Percentiles rank a stretch among this genome's conserved stretches.
These are phyloP conservation scores for Gleditsia sinensis DNA, from an alignment of 306 rosid genomes.

Conservation along the genomic window DNA sequence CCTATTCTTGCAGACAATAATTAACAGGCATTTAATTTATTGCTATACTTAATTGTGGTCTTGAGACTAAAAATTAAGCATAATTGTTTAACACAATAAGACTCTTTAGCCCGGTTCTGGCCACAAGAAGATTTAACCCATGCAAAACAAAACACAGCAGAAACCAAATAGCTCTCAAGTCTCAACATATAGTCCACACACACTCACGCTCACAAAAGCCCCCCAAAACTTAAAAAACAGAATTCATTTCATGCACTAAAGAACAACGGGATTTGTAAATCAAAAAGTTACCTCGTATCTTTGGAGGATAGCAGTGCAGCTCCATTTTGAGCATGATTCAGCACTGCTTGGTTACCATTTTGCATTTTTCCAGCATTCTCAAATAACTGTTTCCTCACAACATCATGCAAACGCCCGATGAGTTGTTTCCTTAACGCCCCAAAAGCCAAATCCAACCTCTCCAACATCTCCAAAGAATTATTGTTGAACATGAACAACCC, in stretches of 20 bases:
- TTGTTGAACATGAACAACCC: slow-evolving; percentile 77
- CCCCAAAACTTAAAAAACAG: not conserved
- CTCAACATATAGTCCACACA: not conserved
- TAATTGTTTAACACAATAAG: not conserved
- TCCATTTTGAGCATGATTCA: slow-evolving; percentile 37
- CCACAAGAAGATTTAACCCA: too few species aligned
- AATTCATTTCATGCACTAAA: not conserved
- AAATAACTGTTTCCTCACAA: slow-evolving; percentile 64
- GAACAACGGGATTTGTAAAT: not conserved
- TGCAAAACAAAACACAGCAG: slow-evolving; percentile 10
- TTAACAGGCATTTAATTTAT: not conserved
- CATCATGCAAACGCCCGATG: slow-evolving; percentile 58
- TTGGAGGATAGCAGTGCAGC: slow-evolving; percentile 46
- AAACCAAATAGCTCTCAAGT: slow-evolving; percentile 20
- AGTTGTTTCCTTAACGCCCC: slow-evolving; percentile 71
- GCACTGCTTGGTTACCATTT: not conserved
- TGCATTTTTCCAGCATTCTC: slow-evolving; percentile 43
- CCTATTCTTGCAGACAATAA: not conserved
- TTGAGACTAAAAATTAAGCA: not conserved
- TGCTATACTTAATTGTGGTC: too few species aligned
- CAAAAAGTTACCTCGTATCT: slow-evolving; percentile 39
- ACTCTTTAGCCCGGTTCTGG: slow-evolving; percentile 9
- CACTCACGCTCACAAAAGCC: not conserved
- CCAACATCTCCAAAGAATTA: slow-evolving; percentile 68
- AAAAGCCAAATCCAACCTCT: slow-evolving; percentile 75